A percentile compares a stretch with the other conserved stretches of the same genome.
These are phyloP conservation scores for Rubia peregrina DNA, from an alignment of 305 asterid genomes.

Conservation along the genomic window DNA sequence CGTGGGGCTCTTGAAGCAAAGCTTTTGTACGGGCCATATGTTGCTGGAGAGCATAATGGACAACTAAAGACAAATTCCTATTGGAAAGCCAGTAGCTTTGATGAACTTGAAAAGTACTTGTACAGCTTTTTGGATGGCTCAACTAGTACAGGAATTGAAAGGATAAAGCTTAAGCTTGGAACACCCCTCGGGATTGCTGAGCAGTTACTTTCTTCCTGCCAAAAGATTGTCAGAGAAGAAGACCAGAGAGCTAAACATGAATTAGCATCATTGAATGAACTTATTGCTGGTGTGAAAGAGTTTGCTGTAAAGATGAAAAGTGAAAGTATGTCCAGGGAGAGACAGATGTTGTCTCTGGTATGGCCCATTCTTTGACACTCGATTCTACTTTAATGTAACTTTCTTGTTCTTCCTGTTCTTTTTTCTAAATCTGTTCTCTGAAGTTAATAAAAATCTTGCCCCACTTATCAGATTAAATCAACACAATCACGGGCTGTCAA, in stretches of 20 bases:
- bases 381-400: conserved; percentile 4
- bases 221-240: conserved; percentile 63
- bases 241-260: conserved; percentile 62
- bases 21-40: conserved; percentile 41
- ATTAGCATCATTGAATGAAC: conserved; percentile 51
- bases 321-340: conserved; percentile 78
- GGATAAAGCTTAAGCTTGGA: conserved; percentile 88
- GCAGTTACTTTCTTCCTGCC: conserved; percentile 68
- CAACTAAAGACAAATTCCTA: conserved; percentile 30
- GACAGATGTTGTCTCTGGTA: conserved; percentile 75
- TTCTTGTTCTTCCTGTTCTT: conserved; percentile 7
- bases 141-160: conserved; percentile 70
- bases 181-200: conserved; percentile 87
- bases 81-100: conserved; percentile 52
- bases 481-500: conserved; percentile 64
- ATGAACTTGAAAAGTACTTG: conserved; percentile 70
- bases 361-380: conserved; percentile 13
- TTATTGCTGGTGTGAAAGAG: conserved; percentile 56
- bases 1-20: conserved; percentile 82
- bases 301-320: conserved; percentile 58
- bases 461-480: conserved; percentile 55
- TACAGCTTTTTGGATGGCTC: conserved; percentile 78
- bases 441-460: conserved; percentile 15
- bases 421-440: not conserved
- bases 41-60: conserved; percentile 29